Evolutionary conservation across 768 basidiomycete species (phyloP).

Genomic region (Lactarius psammicola): DNA sequence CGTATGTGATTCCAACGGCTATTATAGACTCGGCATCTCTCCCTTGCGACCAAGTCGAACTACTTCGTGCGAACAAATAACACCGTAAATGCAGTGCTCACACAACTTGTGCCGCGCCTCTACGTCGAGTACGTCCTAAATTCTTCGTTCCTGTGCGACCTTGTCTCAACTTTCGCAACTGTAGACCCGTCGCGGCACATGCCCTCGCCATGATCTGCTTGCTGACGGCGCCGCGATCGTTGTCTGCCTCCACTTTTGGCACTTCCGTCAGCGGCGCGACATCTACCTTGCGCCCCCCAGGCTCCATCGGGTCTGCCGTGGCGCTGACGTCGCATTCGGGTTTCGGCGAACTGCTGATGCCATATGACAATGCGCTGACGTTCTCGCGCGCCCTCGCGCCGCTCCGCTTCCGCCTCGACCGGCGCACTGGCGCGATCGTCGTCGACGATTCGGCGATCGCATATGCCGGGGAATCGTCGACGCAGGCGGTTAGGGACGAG

Average conservation of each 20-base stretch:
- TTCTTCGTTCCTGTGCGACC: background rate
- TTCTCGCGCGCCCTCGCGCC: constrained; percentile 14
- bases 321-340: constrained; percentile 27
- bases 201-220: constrained; percentile 50
- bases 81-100: constrained; percentile 42
- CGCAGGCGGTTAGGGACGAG: constrained; percentile 6
- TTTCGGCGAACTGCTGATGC: constrained; percentile 26
- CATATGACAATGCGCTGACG: constrained; percentile 10
- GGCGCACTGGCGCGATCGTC: constrained; percentile 28
- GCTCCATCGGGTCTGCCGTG: constrained; percentile 16
- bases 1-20: background rate
- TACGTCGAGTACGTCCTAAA: constrained; percentile 59
- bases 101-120: constrained; percentile 47
- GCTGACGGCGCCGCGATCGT: constrained; percentile 48
- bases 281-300: constrained; percentile 23
- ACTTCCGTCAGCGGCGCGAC: constrained; percentile 29
- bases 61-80: constrained; percentile 51
- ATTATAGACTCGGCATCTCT: constrained; percentile 55
- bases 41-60: constrained; percentile 54
- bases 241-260: constrained; percentile 46
- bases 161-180: constrained; percentile 8
- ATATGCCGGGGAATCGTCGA: background rate
- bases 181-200: constrained; percentile 54
- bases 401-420: constrained; percentile 27
- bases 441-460: constrained; percentile 19